These are phyloP conservation scores for Cichorium intybus DNA, from an alignment of 140 eudicot genomes.

Conservation along the genomic window DNA sequence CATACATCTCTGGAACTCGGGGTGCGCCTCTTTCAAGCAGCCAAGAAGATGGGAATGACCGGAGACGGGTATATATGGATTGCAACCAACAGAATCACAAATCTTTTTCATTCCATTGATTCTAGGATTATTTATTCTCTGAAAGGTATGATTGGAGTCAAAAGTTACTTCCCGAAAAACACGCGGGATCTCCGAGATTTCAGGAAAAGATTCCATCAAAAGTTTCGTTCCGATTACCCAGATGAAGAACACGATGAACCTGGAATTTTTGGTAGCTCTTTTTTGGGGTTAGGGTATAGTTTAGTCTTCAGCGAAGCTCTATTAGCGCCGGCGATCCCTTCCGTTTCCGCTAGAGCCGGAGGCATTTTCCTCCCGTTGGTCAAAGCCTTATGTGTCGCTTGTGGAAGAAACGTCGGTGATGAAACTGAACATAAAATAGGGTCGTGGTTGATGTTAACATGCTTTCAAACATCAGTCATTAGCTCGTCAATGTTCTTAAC, in stretches of 20 bases:
- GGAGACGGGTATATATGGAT: slow-evolving; percentile 50
- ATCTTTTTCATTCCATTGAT: slow-evolving; percentile 34
- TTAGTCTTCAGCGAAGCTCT: no score
- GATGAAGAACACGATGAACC: slow-evolving; percentile 41
- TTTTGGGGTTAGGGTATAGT: no score
- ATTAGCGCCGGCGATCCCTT: no score
- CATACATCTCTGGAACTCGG: slow-evolving; percentile 43
- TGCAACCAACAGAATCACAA: slow-evolving; percentile 28
- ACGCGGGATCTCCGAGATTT: slow-evolving; percentile 18
- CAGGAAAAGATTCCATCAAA: slow-evolving; percentile 19
- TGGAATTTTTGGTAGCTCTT: slow-evolving; percentile 42
- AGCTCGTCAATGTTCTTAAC: no score
- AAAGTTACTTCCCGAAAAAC: no score
- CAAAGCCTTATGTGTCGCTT: no score
- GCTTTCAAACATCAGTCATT: no score
- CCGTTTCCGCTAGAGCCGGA: no score
- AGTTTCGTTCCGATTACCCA: slow-evolving; percentile 25
- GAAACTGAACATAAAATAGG: no score
- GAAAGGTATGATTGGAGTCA: slow-evolving; percentile 53
- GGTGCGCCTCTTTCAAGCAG: slow-evolving; percentile 28
- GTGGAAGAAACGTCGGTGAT: no score
- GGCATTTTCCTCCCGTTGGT: no score
- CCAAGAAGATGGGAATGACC: slow-evolving; percentile 43
- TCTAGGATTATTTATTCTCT: slow-evolving; percentile 27
- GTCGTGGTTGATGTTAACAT: no score